Percentiles rank a stretch among this genome's conserved stretches.
Conservation (phyloP, 2,329 filamentous ascomycete species). For the Macrophomina pseudophaseolina region DNA sequence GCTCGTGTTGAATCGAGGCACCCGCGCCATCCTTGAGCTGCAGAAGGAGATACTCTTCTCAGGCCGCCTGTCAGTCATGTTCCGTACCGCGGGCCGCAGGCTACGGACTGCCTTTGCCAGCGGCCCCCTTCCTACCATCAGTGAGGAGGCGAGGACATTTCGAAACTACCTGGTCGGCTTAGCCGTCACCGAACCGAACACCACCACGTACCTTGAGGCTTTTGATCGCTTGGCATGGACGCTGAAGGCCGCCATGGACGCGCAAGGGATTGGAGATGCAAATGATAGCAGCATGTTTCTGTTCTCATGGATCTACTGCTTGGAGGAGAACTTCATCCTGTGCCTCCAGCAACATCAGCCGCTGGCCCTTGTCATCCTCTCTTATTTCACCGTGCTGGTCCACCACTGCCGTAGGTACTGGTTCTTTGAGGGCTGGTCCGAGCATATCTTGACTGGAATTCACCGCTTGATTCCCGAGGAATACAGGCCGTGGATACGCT, state of each 20-base stretch:
- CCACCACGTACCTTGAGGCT: background rate
- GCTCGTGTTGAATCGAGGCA: constrained; percentile 13
- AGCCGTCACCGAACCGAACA: constrained; percentile 5
- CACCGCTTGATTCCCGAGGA: constrained; percentile 4
- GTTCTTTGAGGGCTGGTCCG: constrained; percentile 24
- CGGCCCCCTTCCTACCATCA: background rate
- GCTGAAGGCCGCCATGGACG: background rate
- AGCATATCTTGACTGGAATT: constrained; percentile 25
- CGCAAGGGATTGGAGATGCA: background rate
- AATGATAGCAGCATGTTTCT: background rate
- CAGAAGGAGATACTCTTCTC: background rate
- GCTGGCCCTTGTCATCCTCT: constrained; percentile 14
- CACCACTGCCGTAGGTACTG: background rate
- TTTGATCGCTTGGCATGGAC: background rate
- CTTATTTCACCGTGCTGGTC: constrained; percentile 8
- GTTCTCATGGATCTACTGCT: constrained; percentile 21
- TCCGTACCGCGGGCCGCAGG: background rate
- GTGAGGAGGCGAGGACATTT: background rate
- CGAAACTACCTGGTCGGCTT: background rate
- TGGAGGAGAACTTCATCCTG: constrained; percentile 12
- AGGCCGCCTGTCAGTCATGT: constrained; percentile 1
- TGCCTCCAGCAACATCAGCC: constrained; percentile 24
- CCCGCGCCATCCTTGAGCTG: constrained; percentile 6
- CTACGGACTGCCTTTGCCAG: background rate
- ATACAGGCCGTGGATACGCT: constrained; percentile 24